Conservation (phyloP, 2,329 filamentous ascomycete genomes). For the Tolypocladium album region DNA sequence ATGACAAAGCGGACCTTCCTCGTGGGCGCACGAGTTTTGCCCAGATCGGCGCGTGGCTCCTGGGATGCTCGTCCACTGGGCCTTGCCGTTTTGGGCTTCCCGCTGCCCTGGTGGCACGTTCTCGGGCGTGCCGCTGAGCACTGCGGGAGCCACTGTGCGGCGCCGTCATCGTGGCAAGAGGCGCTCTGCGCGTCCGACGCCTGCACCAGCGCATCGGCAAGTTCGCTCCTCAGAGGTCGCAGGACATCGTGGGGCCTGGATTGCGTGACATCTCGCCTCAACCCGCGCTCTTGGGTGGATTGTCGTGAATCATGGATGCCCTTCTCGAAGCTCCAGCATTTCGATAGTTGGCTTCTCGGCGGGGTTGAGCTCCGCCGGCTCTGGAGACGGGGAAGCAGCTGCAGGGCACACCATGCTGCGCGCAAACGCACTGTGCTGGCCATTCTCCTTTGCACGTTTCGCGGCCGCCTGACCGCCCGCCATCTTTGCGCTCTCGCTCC, state of each 20-base stretch:
- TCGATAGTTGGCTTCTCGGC: not conserved
- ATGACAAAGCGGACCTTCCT: conserved; percentile 6
- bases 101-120: not conserved
- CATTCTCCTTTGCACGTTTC: not conserved
- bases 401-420: not conserved
- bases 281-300: not conserved
- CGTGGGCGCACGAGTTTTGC: conserved; percentile 10
- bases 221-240: not conserved
- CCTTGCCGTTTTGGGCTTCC: conserved; percentile 14
- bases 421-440: not conserved
- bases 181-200: not conserved
- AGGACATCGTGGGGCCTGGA: not conserved
- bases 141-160: not conserved
- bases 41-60: conserved; percentile 26
- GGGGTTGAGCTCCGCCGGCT: not conserved
- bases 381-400: not conserved
- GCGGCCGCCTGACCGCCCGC: not conserved
- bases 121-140: not conserved
- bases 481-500: not conserved
- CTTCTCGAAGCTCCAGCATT: not conserved
- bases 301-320: not conserved
- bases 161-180: not conserved
- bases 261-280: not conserved
- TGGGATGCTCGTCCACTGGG: conserved; percentile 16
- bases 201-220: not conserved